Conservation (phyloP, 1,284 basidiomycete species). For the Ustilago shanxiensis region DNA sequence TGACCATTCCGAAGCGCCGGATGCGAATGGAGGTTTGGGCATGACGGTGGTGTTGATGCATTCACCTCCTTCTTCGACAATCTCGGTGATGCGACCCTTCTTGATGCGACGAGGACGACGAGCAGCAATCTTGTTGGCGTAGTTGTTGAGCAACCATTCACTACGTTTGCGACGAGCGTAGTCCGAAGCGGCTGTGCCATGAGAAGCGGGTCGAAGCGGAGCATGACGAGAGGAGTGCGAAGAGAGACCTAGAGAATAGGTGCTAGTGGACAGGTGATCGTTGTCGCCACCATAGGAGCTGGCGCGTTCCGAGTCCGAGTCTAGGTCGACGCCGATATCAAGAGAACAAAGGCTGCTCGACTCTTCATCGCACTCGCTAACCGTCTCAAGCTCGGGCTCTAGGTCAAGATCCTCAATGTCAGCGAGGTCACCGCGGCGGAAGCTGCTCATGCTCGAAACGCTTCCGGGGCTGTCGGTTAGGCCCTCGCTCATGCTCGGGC, state of each 20-base stretch:
- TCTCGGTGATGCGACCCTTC: conserved; percentile 64
- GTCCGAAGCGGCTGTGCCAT: conserved; percentile 45
- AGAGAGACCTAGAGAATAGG: conserved; percentile 21
- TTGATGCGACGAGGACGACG: conserved; percentile 47
- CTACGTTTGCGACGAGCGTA: conserved; percentile 54
- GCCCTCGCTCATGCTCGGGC: conserved; percentile 54
- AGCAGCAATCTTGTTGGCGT: conserved; percentile 51
- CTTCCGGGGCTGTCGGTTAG: conserved; percentile 62
- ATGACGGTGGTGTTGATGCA: conserved; percentile 53
- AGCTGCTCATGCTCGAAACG: conserved; percentile 61
- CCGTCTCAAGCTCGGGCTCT: conserved; percentile 65
- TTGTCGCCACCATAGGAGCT: conserved; percentile 41
- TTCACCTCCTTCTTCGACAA: conserved; percentile 61
- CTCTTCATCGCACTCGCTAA: conserved; percentile 64
- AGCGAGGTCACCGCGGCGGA: conserved; percentile 62
- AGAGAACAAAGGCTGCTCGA: conserved; percentile 56
- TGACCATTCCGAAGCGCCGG: conserved; percentile 37
- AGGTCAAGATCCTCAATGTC: conserved; percentile 67
- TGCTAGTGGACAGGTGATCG: conserved; percentile 28
- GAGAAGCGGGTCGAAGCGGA: conserved; percentile 21
- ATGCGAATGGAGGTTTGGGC: conserved; percentile 37
- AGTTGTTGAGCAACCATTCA: conserved; percentile 56
- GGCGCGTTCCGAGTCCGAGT: conserved; percentile 53
- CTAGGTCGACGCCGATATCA: conserved; percentile 50
- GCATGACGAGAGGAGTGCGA: conserved; percentile 24